A percentile compares a stretch with the other conserved stretches of the same genome.
These are phyloP conservation scores for Gossypium lobatum DNA, from an alignment of 441 rosid species.

Conservation along the genomic window DNA sequence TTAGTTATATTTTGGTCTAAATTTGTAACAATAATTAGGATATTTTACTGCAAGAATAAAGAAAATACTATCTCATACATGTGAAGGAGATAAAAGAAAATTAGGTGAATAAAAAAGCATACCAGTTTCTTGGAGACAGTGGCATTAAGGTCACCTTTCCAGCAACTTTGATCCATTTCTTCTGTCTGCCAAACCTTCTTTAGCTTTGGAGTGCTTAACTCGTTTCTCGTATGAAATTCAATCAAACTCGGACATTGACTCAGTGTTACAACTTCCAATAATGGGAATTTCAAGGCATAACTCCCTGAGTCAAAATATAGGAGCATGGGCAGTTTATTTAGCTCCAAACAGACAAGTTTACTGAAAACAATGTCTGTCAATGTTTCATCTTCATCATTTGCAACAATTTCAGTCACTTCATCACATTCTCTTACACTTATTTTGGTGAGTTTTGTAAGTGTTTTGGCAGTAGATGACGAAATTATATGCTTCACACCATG, in stretches of 20 bases:
- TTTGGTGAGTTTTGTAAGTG: slow-evolving; percentile 16
- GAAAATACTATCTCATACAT: neutral
- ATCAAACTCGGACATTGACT: neutral
- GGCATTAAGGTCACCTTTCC: slow-evolving; percentile 17
- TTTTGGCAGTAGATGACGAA: slow-evolving; percentile 23
- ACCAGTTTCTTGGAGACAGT: slow-evolving; percentile 5
- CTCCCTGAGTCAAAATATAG: neutral
- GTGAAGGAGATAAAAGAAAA: neutral
- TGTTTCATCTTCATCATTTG: neutral
- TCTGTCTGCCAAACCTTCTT: slow-evolving; percentile 13
- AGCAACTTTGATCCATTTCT: slow-evolving; percentile 6
- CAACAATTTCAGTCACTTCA: slow-evolving; percentile 15
- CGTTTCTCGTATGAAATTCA: neutral
- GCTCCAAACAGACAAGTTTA: slow-evolving; percentile 12
- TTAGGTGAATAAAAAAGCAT: neutral
- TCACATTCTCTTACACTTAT: slow-evolving; percentile 19
- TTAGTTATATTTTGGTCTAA: neutral
- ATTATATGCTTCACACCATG: slow-evolving; percentile 14
- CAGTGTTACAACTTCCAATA: slow-evolving; percentile 9
- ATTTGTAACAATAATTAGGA: neutral
- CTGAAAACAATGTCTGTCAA: slow-evolving; percentile 20
- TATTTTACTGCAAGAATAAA: neutral
- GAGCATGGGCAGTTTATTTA: slow-evolving; percentile 18
- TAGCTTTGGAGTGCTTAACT: slow-evolving; percentile 14
- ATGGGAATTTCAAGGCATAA: slow-evolving; percentile 11